Evolutionary conservation across 176 grass and related monocot genomes (phyloP), one percentile per base, ranked within the genome.

Genomic region (Ensete glaucum): DNA sequence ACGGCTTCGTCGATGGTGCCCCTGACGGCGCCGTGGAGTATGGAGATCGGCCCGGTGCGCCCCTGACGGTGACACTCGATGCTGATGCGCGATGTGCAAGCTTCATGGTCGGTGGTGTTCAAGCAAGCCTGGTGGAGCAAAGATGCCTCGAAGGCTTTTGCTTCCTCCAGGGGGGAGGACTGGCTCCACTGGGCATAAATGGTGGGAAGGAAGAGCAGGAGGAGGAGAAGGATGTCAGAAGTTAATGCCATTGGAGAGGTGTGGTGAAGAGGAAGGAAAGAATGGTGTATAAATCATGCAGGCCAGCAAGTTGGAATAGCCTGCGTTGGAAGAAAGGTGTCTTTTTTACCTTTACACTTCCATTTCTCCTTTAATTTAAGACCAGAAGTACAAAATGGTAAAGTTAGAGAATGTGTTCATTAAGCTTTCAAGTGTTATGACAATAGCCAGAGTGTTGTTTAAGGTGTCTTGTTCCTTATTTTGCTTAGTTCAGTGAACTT

Each of bases 71-170:
- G 21, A 11, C 79, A 81, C 10, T 81, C 88, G 52, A 67, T 81
- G 70, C 78, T 74, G 79, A 97, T 77, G 25, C 90, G 90, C 43
- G 82, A 64, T 51, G 83, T 69, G 78, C 94, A 97, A 0, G 80
- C 74, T 11, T 62, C 69, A 26, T 14, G 62, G 34, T 74, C 75
- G 2, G 75, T 48, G 1, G 73, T 85, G 78, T 98, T 91, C 75
- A 98, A 84, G 84, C 94, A 98, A 53, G 94, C 94, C 84, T 93
- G 90, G 49, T 74, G 88, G 12, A 98, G 67, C 65, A 98, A 83
- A 15, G 86, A 85, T 8, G 77, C 78, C 79, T 98, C 94, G 74
- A 91, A 98, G 72, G 90, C 81, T 75, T 87, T 78, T n/a, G 85
- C 81, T 79, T 92, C 87, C 58, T 69, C 79, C 77, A 80, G 80